phyloP scores from a whole-genome alignment of 2,329 filamentous ascomycete genomes.

The Thielaviopsis populi region DNA sequence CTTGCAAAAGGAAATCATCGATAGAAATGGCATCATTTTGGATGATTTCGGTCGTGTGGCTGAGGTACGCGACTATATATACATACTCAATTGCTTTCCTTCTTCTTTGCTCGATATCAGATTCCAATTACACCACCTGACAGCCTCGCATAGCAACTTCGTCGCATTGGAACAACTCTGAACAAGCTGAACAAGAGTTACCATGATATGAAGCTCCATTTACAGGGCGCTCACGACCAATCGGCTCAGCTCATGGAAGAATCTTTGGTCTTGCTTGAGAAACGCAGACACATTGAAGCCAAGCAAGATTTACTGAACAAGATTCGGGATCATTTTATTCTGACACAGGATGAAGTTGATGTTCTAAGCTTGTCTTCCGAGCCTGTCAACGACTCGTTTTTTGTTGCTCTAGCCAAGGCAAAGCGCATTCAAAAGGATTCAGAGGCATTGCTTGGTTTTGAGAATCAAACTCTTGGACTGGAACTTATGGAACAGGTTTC shows the following conservation, averaged over 20 bases:
- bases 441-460: conserved; percentile 74
- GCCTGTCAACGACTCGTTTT: conserved; percentile 75
- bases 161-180: conserved; percentile 66
- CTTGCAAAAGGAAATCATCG: conserved; percentile 81
- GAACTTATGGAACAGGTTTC: conserved; percentile 88
- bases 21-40: conserved; percentile 81
- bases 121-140: not conserved
- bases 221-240: conserved; percentile 58
- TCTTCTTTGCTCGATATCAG: not conserved
- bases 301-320: conserved; percentile 66
- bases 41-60: conserved; percentile 79
- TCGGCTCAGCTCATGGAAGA: conserved; percentile 64
- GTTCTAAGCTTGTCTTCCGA: conserved; percentile 62
- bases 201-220: conserved; percentile 62
- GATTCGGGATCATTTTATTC: conserved; percentile 68
- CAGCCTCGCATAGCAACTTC: conserved; percentile 51
- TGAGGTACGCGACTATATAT: conserved; percentile 43
- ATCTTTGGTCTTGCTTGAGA: conserved; percentile 54
- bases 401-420: conserved; percentile 57
- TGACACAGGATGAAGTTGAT: conserved; percentile 68
- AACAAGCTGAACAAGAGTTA: conserved; percentile 65
- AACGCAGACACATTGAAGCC: conserved; percentile 58
- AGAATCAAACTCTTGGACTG: conserved; percentile 73
- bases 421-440: conserved; percentile 83
- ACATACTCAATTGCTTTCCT: not conserved